Percentiles rank a stretch among this genome's conserved stretches.
Conservation (phyloP, 2,329 filamentous ascomycete species). For the Herpotrichia juniperi region DNA sequence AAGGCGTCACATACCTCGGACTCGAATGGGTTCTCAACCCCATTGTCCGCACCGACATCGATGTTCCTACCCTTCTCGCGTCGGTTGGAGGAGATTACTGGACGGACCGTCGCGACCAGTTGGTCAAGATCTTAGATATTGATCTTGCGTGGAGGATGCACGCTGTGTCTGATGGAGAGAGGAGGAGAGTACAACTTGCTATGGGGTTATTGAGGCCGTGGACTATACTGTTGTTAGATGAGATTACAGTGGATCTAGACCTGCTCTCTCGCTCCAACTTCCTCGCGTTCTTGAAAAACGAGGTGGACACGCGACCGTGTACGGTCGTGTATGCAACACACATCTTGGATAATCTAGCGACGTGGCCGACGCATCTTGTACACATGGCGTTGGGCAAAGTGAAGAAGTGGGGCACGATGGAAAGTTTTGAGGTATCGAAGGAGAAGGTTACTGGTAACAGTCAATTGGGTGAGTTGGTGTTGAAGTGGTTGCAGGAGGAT, state of each 20-base stretch:
- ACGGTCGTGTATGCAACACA: slow-evolving; percentile 98
- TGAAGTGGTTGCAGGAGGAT: slow-evolving; percentile 86
- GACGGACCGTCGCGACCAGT: slow-evolving; percentile 80
- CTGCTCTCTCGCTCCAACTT: slow-evolving; percentile 85
- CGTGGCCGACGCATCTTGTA: slow-evolving; percentile 93
- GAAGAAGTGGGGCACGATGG: slow-evolving; percentile 82
- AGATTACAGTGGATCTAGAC: slow-evolving; percentile 97
- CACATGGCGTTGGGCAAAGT: slow-evolving; percentile 92
- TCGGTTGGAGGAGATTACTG: slow-evolving; percentile 88
- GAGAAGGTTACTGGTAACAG: slow-evolving; percentile 71
- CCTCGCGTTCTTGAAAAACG: slow-evolving; percentile 80
- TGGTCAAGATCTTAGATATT: slow-evolving; percentile 87
- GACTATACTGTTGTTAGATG: slow-evolving; percentile 88
- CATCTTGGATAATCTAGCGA: slow-evolving; percentile 91
- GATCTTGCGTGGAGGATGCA: slow-evolving; percentile 95
- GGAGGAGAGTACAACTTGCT: slow-evolving; percentile 88
- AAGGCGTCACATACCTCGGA: slow-evolving; percentile 96
- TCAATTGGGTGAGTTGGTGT: slow-evolving; percentile 82
- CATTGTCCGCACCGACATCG: slow-evolving; percentile 94
- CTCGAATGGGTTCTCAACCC: slow-evolving; percentile 98
- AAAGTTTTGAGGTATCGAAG: slow-evolving; percentile 61
- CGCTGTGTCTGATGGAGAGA: slow-evolving; percentile 90
- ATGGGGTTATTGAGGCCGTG: slow-evolving; percentile 95
- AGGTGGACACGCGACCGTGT: slow-evolving; percentile 81
- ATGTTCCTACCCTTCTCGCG: slow-evolving; percentile 81